Percentiles rank a stretch among this genome's conserved stretches.
Evolutionary conservation across 495 filamentous ascomycete species (phyloP).

Genomic region (Penicillium parvum): DNA sequence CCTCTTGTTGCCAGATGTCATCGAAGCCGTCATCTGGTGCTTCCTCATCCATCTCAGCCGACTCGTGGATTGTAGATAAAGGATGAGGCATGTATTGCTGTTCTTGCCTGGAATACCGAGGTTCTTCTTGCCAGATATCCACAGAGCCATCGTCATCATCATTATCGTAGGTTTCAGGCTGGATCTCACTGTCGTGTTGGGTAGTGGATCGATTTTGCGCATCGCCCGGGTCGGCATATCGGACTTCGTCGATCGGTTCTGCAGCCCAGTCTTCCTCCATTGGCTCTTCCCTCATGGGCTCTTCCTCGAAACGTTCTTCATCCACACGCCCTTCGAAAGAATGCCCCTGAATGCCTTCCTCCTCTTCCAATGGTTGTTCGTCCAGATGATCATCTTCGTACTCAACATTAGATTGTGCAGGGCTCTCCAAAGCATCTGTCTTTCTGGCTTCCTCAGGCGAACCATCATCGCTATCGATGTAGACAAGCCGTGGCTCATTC

Average conservation of each 20-base stretch:
- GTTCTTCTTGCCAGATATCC: conserved; percentile 15
- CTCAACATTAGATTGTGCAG: conserved; percentile 19
- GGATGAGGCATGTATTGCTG: neutral
- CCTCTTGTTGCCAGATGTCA: conserved; percentile 47
- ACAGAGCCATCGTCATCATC: conserved; percentile 15
- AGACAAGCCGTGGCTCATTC: conserved; percentile 44
- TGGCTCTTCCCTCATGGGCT: conserved; percentile 1
- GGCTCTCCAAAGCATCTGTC: conserved; percentile 8
- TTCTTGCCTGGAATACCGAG: neutral
- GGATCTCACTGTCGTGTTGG: neutral
- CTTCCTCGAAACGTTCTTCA: neutral
- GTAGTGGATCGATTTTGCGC: neutral
- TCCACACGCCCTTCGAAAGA: neutral
- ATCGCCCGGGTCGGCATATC: neutral
- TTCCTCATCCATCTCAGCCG: conserved; percentile 6
- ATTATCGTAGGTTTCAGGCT: neutral
- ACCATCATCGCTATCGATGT: conserved; percentile 46
- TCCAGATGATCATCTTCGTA: neutral
- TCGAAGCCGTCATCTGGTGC: conserved; percentile 24
- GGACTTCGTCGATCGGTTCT: neutral
- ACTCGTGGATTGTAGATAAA: neutral
- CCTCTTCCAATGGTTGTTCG: neutral
- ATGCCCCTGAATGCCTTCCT: neutral
- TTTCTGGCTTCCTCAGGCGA: neutral
- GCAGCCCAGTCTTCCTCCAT: neutral